A percentile compares a stretch with the other conserved stretches of the same genome.
Conservation (phyloP, 2,329 filamentous ascomycete species). For the Cladophialophora immunda region DNA sequence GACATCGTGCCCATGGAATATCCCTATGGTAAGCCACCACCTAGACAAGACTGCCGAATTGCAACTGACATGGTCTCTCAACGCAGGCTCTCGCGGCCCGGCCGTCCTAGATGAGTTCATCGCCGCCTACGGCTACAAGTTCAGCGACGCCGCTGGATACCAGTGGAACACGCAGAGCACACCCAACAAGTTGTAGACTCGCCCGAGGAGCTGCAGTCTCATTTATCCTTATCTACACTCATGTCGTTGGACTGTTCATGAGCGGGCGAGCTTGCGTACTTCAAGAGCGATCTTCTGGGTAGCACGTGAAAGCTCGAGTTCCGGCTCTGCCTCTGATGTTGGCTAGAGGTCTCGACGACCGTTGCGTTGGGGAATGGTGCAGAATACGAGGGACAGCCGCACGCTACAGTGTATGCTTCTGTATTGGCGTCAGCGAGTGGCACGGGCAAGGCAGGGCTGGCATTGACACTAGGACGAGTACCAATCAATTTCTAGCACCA, state of each 20-base stretch:
- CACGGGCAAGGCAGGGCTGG: constrained; percentile 2
- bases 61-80: neutral
- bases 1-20: constrained; percentile 99
- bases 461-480: neutral
- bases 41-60: neutral
- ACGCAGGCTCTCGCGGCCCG: constrained; percentile 88
- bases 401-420: neutral
- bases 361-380: neutral
- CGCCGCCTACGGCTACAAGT: constrained; percentile 97
- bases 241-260: neutral
- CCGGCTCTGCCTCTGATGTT: neutral
- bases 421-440: neutral
- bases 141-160: constrained; percentile 94
- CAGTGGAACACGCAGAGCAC: constrained; percentile 80
- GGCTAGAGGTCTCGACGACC: neutral
- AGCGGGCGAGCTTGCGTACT: neutral
- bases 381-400: neutral
- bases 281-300: constrained; percentile 2
- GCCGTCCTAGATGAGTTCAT: constrained; percentile 98
- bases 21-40: constrained; percentile 80
- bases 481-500: constrained; percentile 6
- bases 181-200: constrained; percentile 38
- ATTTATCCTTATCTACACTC: neutral
- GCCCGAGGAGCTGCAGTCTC: neutral
- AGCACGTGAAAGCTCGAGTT: neutral